Conservation (phyloP, 2,329 filamentous ascomycete species). For the Colletotrichum godetiae region DNA sequence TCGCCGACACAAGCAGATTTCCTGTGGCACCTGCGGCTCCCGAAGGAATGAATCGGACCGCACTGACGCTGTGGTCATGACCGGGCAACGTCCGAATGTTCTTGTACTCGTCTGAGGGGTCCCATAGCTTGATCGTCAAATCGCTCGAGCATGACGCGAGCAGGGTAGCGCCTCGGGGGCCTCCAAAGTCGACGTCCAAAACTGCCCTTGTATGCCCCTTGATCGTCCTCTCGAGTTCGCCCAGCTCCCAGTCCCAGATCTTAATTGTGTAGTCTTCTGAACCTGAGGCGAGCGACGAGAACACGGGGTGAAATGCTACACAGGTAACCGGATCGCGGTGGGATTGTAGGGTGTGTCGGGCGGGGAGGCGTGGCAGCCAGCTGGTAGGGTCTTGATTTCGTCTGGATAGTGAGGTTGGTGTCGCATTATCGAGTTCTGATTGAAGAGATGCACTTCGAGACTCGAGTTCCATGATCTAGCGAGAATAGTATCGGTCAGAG, state of each 20-base stretch:
- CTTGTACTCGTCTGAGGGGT: conserved; percentile 92
- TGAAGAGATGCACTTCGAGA: conserved; percentile 78
- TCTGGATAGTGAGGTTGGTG: conserved; percentile 78
- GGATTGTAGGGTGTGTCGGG: conserved; percentile 84
- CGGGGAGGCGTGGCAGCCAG: conserved; percentile 88
- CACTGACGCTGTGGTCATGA: conserved; percentile 92
- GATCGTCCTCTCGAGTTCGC: conserved; percentile 88
- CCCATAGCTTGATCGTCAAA: conserved; percentile 94
- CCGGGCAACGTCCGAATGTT: conserved; percentile 92
- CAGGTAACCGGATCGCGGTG: conserved; percentile 86
- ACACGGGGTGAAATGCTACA: conserved; percentile 92
- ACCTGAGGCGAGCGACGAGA: conserved; percentile 88
- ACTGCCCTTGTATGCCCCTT: conserved; percentile 94
- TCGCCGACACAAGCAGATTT: conserved; percentile 88
- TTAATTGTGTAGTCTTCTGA: conserved; percentile 96
- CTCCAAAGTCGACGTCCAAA: conserved; percentile 89
- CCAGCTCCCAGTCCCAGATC: conserved; percentile 96
- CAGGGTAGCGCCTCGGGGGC: conserved; percentile 81
- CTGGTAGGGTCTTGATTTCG: conserved; percentile 85
- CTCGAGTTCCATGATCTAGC: conserved; percentile 92
- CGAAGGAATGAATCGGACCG: conserved; percentile 88
- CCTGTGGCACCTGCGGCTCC: conserved; percentile 81
- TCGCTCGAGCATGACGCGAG: conserved; percentile 82
- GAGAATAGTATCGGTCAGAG: background rate
- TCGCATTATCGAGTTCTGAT: conserved; percentile 85